Evolutionary conservation across 352 stramenopile species (phyloP).

Genomic region (Globisporangium polare): DNA sequence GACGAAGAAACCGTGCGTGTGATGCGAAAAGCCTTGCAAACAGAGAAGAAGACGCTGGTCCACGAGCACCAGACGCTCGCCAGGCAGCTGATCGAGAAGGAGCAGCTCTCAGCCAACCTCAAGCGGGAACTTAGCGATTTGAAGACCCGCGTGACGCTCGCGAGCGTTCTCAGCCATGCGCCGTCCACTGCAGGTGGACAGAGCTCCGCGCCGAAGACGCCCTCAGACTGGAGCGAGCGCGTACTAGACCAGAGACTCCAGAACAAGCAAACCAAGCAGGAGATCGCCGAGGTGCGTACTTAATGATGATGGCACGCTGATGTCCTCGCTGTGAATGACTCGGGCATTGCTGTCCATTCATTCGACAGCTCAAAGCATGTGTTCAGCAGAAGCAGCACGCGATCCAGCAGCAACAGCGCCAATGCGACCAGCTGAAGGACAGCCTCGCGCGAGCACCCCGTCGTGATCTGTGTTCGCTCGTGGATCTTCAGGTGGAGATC

Average conservation of each 20-base stretch:
- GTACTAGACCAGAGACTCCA: constrained; percentile 39
- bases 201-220: constrained; percentile 17
- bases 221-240: constrained; percentile 40
- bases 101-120: constrained; percentile 26
- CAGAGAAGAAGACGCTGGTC: constrained; percentile 35
- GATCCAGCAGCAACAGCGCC: constrained; percentile 18
- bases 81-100: constrained; percentile 30
- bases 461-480: constrained; percentile 42
- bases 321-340: background rate
- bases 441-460: constrained; percentile 31
- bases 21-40: constrained; percentile 28
- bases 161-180: constrained; percentile 10
- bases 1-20: constrained; percentile 49
- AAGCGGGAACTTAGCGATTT: constrained; percentile 49
- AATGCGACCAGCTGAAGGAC: constrained; percentile 29
- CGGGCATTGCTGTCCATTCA: background rate
- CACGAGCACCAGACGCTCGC: constrained; percentile 28
- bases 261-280: constrained; percentile 32
- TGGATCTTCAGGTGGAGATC: constrained; percentile 55
- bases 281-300: constrained; percentile 22
- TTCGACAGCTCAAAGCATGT: constrained; percentile 10
- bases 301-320: background rate
- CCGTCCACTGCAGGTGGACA: background rate
- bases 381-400: constrained; percentile 15
- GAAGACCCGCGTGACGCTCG: constrained; percentile 52